Percentiles rank a stretch among this genome's conserved stretches.
These are phyloP conservation scores for Sicyos edulis DNA, from an alignment of 306 rosid genomes.

Conservation along the genomic window DNA sequence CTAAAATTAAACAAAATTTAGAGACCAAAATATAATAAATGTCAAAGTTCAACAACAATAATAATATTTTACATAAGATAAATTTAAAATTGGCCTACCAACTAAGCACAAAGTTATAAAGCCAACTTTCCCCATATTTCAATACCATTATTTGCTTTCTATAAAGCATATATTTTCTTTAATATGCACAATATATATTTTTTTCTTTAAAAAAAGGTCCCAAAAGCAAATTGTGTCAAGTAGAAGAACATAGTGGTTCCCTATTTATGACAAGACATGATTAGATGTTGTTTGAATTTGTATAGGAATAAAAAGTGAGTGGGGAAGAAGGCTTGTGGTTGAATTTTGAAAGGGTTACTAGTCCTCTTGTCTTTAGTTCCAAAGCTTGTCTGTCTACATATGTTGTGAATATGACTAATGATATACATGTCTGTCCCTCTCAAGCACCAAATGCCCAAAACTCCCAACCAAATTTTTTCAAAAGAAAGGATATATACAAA, in stretches of 20 bases:
- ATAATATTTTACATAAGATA: no score
- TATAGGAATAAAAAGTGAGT: not conserved
- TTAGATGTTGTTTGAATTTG: not conserved
- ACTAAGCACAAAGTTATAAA: not conserved
- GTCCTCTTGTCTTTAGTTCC: not conserved
- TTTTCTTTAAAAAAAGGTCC: not conserved
- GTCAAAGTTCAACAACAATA: no score
- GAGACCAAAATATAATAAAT: no score
- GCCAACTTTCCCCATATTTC: not conserved
- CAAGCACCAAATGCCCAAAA: slow-evolving; percentile 9
- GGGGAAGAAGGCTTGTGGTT: slow-evolving; percentile 11
- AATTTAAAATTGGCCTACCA: not conserved
- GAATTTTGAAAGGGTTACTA: not conserved
- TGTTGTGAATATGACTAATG: slow-evolving; percentile 20
- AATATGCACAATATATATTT: not conserved
- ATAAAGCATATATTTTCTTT: not conserved
- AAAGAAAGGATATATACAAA: not conserved
- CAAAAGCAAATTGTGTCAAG: not conserved
- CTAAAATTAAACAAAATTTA: no score
- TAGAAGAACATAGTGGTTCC: not conserved
- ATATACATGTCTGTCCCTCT: slow-evolving; percentile 17
- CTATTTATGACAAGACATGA: slow-evolving; percentile 18
- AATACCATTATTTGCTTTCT: not conserved
- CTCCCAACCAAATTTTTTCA: not conserved
- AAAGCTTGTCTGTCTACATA: slow-evolving; percentile 13